Base-by-base conservation (phyloP, 1,139 yeast species). In the Yamadazyma siamensis region DNA sequence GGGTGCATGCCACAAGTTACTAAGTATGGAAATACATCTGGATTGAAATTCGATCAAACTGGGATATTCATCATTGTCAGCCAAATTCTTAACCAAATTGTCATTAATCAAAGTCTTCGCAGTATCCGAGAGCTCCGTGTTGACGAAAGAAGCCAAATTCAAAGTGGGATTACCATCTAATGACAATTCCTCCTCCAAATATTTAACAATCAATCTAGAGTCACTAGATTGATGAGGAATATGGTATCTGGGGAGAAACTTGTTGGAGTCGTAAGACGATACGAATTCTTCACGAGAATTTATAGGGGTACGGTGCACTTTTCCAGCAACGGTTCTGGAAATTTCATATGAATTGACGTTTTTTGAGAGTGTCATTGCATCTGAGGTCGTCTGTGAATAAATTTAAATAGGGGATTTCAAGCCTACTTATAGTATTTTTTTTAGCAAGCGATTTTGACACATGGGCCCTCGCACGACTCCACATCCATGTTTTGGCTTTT, bases 31-130 rank as follows among this genome's bases (percentile, higher is more conserved):
- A 36, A 88, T 75, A 59, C 96, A 87, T 45, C 96, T 75, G 40
- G 79, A 72, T 44, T 89, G 95, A 43, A 85, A 55, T 38, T 82
- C 91, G 50, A 86, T 69, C 56, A 88, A 59, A 26, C 89, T 82
- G 7, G 96, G 96, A 56, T 88, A 88, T 63, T 88, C 96, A 54
- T 88, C 96, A 47, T 83, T 82, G 59, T 88, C 96, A 8, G 96
- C 95, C 52, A 88, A 65, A 58, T 88, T 88, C 69, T 88, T 88
- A 45, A 86, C 81, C 39, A 86, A 49, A 55, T 88, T 87, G 50
- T 84, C 89, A 18, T 54, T 34, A 34, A 80, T 71, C 43, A 88
- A 67, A 44, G 66, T 66, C 38, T 45, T 38, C 15, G 60, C 60
- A 21, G 32, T 35, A 4, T 71, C 77, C 36, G 76, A 75, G 25